These are phyloP conservation scores for Linum lewisii DNA, from an alignment of 345 rosid species.

Conservation along the genomic window DNA sequence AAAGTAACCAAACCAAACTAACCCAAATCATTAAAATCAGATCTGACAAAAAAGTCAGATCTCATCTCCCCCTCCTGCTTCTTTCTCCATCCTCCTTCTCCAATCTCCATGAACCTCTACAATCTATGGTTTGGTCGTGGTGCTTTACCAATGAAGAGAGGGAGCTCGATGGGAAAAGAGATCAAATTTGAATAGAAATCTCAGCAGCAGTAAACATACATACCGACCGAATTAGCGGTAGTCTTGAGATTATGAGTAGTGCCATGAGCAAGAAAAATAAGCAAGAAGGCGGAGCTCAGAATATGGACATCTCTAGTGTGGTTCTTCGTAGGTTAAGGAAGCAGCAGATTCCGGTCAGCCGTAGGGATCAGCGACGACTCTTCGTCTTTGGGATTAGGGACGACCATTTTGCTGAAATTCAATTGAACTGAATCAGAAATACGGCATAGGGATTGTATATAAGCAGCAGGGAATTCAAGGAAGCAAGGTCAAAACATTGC, in stretches of 20 bases:
- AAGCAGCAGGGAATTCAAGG: slow-evolving; percentile 16
- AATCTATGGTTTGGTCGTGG: no score
- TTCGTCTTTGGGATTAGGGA: slow-evolving; percentile 32
- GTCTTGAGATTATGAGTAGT: slow-evolving; percentile 95
- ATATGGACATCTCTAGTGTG: slow-evolving; percentile 66
- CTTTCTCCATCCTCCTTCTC: no score
- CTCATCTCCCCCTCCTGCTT: no score
- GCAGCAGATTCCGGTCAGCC: slow-evolving; percentile 13
- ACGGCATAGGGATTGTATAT: slow-evolving; percentile 10
- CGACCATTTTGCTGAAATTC: slow-evolving; percentile 27
- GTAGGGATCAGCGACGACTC: slow-evolving; percentile 48
- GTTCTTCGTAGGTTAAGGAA: slow-evolving; percentile 20
- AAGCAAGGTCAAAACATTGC: slow-evolving; percentile 30
- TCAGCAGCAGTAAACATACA: neutral
- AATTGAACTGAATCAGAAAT: neutral
- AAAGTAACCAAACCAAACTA: no score
- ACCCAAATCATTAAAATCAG: no score
- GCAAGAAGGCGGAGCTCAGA: slow-evolving; percentile 64
- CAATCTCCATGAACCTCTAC: no score
- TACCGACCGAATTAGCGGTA: slow-evolving; percentile 61
- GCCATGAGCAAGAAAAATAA: slow-evolving; percentile 75
- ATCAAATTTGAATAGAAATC: neutral
- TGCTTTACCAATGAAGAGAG: no score
- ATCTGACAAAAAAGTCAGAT: no score
- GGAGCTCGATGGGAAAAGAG: slow-evolving; percentile 13